Percentiles rank a stretch among this genome's conserved stretches.
These are phyloP conservation scores for Venturia effusa DNA, from an alignment of 2,329 filamentous ascomycete genomes.

Conservation along the genomic window DNA sequence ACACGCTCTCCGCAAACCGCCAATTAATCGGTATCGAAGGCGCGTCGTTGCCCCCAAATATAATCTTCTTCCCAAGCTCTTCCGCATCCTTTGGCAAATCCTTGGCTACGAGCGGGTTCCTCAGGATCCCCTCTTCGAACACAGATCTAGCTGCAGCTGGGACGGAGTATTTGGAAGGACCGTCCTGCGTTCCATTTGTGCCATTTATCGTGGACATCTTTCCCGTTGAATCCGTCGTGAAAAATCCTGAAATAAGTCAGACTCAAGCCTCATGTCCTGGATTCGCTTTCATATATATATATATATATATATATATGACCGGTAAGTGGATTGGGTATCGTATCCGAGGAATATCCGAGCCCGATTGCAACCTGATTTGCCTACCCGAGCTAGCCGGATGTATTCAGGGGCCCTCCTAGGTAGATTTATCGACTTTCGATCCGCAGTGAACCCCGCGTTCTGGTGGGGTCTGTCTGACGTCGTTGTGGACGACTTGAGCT, in stretches of 20 bases:
- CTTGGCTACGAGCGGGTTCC: constrained; percentile 30
- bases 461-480: not conserved
- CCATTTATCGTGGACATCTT: not conserved
- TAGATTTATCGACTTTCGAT: not conserved
- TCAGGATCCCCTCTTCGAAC: constrained; percentile 30
- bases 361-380: not conserved
- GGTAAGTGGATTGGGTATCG: too few species aligned
- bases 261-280: too few species aligned
- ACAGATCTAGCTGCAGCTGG: constrained; percentile 19
- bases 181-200: not conserved
- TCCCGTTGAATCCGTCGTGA: not conserved
- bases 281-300: too few species aligned
- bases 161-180: constrained; percentile 20
- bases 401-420: not conserved
- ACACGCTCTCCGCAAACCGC: constrained; percentile 44
- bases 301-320: too few species aligned
- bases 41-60: constrained; percentile 32
- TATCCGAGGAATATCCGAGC: not conserved
- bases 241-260: too few species aligned
- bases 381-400: not conserved
- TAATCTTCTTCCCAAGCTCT: constrained; percentile 25
- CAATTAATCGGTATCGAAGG: constrained; percentile 45
- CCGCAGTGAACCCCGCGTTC: not conserved
- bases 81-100: constrained; percentile 26
- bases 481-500: not conserved